Base-by-base conservation (phyloP, 1,139 yeast species). In the Hanseniaspora uvarum region DNA sequence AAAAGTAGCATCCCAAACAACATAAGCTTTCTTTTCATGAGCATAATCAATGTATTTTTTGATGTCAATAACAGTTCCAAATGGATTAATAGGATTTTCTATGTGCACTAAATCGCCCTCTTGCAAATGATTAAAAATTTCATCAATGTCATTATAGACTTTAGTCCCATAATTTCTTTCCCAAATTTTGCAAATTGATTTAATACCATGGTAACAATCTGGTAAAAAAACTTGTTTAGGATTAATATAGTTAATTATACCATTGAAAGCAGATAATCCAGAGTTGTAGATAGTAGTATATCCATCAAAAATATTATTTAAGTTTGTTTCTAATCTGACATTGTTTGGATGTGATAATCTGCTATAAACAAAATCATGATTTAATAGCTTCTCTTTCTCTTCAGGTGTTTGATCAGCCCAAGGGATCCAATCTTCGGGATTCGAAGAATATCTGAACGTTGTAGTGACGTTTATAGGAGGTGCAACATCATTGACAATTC, bases 61-160 rank as follows among this genome's bases (percentile, higher is more conserved):
- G 55, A 88, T 78, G 63, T 84, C 86, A 53, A 72, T 70, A n/a
- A 82, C 78, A 7, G 75, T 70, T 1, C 96, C 96, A 54, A 76
- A 78, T 19, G 96, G 96, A 65, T 89, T 89, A 56, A 86, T 80
- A 0, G 96, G 96, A 0, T 94, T 80, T 68, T 88, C 96, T 47
- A 88, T 64, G 64, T 87, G 95, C 39, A 88, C 75, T 40, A 88
- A 68, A 65, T 88, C 96, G 28, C 95, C 96, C 23, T 75, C 70
- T 55, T 83, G 70, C 30, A 76, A 70, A 24, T 68, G 70, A 38
- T 70, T 69, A 46, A 71, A 68, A 54, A 80, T 81, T 28, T 77
- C 79, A 5, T 73, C 75, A 33, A 84, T 70, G 7, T 36, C 31
- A 0, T 73, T 66, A 50, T 79, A 71, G 52, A 76, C 72, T 59